These are phyloP conservation scores for Debaryomyces nepalensis DNA, from an alignment of 1,139 yeast species.

Conservation along the genomic window DNA sequence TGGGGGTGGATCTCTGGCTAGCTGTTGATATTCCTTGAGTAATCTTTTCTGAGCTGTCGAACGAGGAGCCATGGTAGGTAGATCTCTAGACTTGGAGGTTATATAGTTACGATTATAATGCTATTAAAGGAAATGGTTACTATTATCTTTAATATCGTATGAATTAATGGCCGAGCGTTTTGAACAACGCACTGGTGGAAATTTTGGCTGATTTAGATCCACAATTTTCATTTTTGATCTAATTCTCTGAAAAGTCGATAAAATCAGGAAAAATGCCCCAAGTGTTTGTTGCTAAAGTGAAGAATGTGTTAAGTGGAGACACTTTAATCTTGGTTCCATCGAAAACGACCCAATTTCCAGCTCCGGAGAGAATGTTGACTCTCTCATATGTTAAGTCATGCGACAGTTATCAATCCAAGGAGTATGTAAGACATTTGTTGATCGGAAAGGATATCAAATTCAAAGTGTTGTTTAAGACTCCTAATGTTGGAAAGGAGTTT, in stretches of 20 bases:
- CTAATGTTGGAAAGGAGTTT: conserved; percentile 62
- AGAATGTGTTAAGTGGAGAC: conserved; percentile 74
- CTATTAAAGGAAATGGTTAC: not conserved
- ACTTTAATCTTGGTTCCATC: conserved; percentile 69
- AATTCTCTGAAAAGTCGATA: not conserved
- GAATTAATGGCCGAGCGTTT: conserved; percentile 9
- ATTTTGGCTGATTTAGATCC: conserved; percentile 2
- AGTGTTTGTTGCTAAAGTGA: conserved; percentile 60
- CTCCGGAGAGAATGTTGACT: conserved; percentile 64
- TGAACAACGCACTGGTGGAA: conserved; percentile 16
- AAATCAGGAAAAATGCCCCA: conserved; percentile 14
- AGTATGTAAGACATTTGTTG: conserved; percentile 62
- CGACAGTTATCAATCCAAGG: conserved; percentile 59
- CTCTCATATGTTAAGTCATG: conserved; percentile 64
- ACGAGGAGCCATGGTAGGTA: conserved; percentile 46
- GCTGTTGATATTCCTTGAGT: conserved; percentile 86
- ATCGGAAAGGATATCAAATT: conserved; percentile 73
- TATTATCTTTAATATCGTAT: not conserved
- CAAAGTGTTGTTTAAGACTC: conserved; percentile 56
- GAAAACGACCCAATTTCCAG: conserved; percentile 47
- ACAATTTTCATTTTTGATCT: conserved; percentile 4
- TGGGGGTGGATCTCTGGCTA: conserved; percentile 86
- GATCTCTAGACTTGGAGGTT: not conserved
- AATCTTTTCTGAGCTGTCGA: conserved; percentile 84
- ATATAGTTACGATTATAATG: not conserved